A percentile compares a stretch with the other conserved stretches of the same genome.
Conservation (phyloP, 139 green algal genomes). For the Auxenochlorella pyrenoidosa region DNA sequence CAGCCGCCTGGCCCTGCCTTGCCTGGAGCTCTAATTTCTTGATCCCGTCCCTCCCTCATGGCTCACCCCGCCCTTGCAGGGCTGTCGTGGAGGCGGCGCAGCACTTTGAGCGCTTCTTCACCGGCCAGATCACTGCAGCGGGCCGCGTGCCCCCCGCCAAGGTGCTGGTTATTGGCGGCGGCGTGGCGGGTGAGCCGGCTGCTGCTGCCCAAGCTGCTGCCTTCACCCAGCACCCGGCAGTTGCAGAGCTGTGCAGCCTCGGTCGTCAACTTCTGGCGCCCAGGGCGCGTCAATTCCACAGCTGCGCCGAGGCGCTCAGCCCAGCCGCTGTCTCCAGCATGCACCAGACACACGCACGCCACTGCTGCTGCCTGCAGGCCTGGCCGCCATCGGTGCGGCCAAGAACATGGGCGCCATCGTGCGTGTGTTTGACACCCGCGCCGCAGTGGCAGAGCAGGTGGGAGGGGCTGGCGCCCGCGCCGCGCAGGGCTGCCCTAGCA, state of each 20-base stretch:
- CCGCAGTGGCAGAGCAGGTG: slow-evolving; percentile 72
- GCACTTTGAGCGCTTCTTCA: slow-evolving; percentile 88
- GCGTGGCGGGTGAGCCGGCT: slow-evolving; percentile 5
- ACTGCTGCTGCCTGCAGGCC: slow-evolving; percentile 38
- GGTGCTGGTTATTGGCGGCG: slow-evolving; percentile 36
- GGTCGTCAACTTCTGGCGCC: no score
- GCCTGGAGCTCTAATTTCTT: no score
- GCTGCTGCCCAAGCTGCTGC: background rate
- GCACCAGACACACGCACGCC: slow-evolving; percentile 52
- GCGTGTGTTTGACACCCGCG: slow-evolving; percentile 86
- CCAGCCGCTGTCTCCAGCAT: no score
- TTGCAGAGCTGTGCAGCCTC: no score
- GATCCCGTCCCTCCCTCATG: no score
- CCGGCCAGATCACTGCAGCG: slow-evolving; percentile 92
- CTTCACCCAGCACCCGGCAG: background rate
- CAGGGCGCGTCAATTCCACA: no score
- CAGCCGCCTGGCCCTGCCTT: background rate
- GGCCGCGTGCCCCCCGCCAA: slow-evolving; percentile 81
- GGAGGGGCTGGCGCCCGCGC: no score
- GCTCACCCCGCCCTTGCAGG: slow-evolving; percentile 34
- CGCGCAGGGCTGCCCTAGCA: no score
- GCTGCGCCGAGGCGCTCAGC: no score
- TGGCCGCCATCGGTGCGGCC: slow-evolving; percentile 77
- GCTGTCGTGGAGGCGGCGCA: slow-evolving; percentile 83
- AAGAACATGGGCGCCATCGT: slow-evolving; percentile 87